Evolutionary conservation across 2,329 filamentous ascomycete species (phyloP).

Genomic region (Huntiella savannae): DNA sequence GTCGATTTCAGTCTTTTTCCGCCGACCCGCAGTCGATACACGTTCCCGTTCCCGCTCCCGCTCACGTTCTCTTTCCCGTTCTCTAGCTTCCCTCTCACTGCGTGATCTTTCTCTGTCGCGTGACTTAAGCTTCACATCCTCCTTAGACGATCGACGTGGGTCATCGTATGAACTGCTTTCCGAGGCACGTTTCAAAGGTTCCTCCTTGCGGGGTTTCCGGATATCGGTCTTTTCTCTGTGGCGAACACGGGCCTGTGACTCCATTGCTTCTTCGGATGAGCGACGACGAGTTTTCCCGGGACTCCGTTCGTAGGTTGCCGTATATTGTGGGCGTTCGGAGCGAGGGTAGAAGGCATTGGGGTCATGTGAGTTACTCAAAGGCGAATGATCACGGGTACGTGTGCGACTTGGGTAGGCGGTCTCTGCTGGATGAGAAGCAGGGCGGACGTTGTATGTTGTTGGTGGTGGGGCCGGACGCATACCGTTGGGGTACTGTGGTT

Average conservation of each 20-base stretch:
- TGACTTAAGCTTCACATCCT: neutral
- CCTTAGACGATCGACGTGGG: slow-evolving; percentile 14
- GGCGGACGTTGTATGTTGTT: slow-evolving; percentile 14
- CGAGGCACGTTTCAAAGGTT: slow-evolving; percentile 22
- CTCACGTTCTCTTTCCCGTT: neutral
- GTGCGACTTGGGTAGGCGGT: neutral
- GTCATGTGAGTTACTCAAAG: neutral
- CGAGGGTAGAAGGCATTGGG: neutral
- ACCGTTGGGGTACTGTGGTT: neutral
- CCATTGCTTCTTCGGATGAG: neutral
- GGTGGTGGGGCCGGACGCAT: slow-evolving; percentile 14
- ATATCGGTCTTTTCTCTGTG: no score
- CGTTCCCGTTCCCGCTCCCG: neutral
- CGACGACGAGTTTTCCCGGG: neutral
- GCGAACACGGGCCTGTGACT: no score
- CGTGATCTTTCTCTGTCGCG: slow-evolving; percentile 18
- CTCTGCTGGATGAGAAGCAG: neutral
- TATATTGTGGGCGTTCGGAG: neutral
- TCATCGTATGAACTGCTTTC: slow-evolving; percentile 6
- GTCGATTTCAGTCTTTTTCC: no score
- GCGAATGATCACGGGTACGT: neutral
- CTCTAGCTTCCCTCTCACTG: neutral
- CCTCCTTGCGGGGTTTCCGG: slow-evolving; percentile 21
- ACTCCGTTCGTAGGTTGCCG: slow-evolving; percentile 4
- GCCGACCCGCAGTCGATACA: no score